Evolutionary conservation across 805 yeast species (phyloP).

Genomic region (Zygoascus flipseniorum): DNA sequence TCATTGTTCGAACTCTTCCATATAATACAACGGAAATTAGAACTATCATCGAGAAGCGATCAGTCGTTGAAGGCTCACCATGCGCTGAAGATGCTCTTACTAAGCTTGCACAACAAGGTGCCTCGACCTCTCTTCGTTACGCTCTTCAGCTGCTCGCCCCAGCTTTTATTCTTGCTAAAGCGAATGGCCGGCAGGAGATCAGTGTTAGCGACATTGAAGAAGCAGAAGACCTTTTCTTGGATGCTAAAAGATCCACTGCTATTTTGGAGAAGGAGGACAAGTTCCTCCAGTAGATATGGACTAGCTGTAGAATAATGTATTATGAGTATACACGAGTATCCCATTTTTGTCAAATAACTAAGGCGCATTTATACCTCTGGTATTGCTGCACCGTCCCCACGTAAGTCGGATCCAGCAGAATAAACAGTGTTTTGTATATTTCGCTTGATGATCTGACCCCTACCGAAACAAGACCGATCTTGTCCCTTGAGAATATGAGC

Average conservation of each 20-base stretch:
- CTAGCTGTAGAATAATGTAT: background rate
- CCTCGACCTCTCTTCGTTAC: constrained; percentile 76
- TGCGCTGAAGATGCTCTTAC: constrained; percentile 63
- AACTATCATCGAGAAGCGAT: constrained; percentile 73
- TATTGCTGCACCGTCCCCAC: constrained; percentile 80
- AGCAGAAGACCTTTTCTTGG: constrained; percentile 74
- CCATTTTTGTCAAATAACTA: background rate
- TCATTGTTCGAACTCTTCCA: constrained; percentile 88
- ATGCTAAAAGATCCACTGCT: constrained; percentile 71
- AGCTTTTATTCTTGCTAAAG: constrained; percentile 71
- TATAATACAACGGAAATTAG: constrained; percentile 76
- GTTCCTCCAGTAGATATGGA: constrained; percentile 18
- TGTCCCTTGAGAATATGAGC: constrained; percentile 33
- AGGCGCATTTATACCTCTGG: constrained; percentile 32
- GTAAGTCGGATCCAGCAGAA: constrained; percentile 67
- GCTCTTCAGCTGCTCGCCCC: constrained; percentile 89
- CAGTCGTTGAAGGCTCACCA: constrained; percentile 65
- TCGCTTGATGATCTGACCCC: constrained; percentile 64
- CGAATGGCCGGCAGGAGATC: constrained; percentile 63
- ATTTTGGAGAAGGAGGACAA: constrained; percentile 43
- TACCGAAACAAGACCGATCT: constrained; percentile 29
- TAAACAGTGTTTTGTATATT: constrained; percentile 38
- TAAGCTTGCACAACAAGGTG: constrained; percentile 63
- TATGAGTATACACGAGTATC: background rate
- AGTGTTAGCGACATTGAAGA: constrained; percentile 69